These are phyloP conservation scores for Cryptosporidium parvum DNA, from an alignment of 169 alveolate species.

Conservation along the genomic window DNA sequence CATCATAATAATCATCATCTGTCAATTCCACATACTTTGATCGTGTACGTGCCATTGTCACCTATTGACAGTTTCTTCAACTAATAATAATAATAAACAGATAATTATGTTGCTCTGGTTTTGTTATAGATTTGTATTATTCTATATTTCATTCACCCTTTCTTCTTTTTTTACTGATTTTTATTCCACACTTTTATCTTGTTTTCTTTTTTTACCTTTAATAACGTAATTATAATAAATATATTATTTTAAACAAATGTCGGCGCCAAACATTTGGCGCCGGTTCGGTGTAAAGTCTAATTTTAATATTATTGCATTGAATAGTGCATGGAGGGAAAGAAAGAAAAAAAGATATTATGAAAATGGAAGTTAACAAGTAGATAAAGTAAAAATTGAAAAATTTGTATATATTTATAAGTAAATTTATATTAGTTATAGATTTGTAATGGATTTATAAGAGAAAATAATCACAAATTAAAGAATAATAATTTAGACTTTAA, in stretches of 20 bases:
- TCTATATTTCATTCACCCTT: background rate
- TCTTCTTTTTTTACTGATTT: background rate
- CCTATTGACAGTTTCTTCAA: background rate
- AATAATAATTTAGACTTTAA: too few species aligned
- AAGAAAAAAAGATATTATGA: background rate
- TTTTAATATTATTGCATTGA: background rate
- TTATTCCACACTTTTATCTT: background rate
- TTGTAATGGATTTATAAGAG: too few species aligned
- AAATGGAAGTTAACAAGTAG: background rate
- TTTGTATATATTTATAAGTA: too few species aligned
- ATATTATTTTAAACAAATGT: background rate
- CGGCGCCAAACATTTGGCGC: constrained; percentile 8
- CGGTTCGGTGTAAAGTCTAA: background rate
- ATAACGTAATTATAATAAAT: background rate
- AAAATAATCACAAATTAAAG: too few species aligned
- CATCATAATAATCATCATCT: constrained; percentile 71
- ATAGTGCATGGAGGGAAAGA: background rate
- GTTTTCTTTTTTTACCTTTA: background rate
- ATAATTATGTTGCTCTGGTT: too few species aligned
- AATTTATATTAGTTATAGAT: background rate
- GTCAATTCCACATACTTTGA: constrained; percentile 42
- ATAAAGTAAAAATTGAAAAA: too few species aligned
- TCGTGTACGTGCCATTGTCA: constrained; percentile 23
- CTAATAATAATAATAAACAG: too few species aligned
- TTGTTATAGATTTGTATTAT: background rate